Percentiles rank a stretch among this genome's conserved stretches.
phyloP scores from a whole-genome alignment of 208 protist genomes.

The Trypanosomatidae sp. region DNA sequence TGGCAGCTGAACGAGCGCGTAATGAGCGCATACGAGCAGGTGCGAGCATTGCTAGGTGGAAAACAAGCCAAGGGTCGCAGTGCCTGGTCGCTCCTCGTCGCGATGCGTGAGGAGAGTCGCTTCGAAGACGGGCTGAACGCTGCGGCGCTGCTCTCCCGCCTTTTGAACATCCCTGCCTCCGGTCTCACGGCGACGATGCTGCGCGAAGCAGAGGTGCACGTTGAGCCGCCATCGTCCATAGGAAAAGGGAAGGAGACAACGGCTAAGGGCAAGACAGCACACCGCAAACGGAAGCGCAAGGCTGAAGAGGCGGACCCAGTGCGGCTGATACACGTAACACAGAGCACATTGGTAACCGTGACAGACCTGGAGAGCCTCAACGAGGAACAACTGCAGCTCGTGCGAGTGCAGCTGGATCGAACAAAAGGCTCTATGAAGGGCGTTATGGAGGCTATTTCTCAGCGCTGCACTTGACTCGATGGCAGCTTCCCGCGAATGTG shows the following conservation, averaged over 20 bases:
- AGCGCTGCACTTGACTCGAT: not conserved
- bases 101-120: constrained; percentile 56
- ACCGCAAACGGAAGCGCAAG: constrained; percentile 15
- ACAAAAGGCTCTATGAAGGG: constrained; percentile 27
- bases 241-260: not conserved
- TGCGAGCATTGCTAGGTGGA: constrained; percentile 55
- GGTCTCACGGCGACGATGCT: constrained; percentile 45
- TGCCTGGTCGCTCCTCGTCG: constrained; percentile 38
- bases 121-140: constrained; percentile 49
- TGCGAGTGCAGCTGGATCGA: constrained; percentile 38
- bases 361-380: constrained; percentile 18
- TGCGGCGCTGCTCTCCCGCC: constrained; percentile 47
- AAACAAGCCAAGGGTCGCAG: constrained; percentile 35
- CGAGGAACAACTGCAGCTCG: constrained; percentile 28
- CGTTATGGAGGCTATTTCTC: constrained; percentile 12
- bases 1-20: constrained; percentile 66
- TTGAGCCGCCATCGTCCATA: not conserved
- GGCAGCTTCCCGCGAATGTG: not conserved
- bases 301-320: not conserved
- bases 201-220: constrained; percentile 9
- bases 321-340: constrained; percentile 3
- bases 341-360: constrained; percentile 13
- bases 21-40: constrained; percentile 68
- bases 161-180: constrained; percentile 31
- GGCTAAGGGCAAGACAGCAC: not conserved